These are phyloP conservation scores for Singerocomus inundabilis DNA, from an alignment of 1,284 basidiomycete genomes.

Conservation along the genomic window DNA sequence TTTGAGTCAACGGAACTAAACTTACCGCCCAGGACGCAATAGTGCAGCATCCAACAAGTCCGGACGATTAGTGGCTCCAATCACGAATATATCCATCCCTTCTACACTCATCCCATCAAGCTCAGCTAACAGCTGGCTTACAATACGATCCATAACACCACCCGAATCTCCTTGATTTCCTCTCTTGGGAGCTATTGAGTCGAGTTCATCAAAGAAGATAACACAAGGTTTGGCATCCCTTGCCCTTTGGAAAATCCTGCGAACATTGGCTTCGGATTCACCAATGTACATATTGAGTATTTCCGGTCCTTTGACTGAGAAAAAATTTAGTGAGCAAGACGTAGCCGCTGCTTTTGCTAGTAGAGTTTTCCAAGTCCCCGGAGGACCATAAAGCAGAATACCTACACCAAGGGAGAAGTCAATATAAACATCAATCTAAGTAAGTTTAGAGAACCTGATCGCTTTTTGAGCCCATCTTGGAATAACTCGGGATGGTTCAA, in stretches of 20 bases:
- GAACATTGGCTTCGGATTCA: slow-evolving; percentile 96
- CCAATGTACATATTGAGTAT: slow-evolving; percentile 98
- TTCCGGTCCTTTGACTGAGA: slow-evolving; percentile 97
- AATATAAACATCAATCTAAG: background rate
- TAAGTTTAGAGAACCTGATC: slow-evolving; percentile 63
- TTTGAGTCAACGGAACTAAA: slow-evolving; percentile 1
- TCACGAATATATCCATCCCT: slow-evolving; percentile 83
- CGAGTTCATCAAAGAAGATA: slow-evolving; percentile 98
- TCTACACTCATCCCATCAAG: slow-evolving; percentile 86
- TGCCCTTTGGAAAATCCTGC: slow-evolving; percentile 89
- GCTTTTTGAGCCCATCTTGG: slow-evolving; percentile 89
- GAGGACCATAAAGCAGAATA: slow-evolving; percentile 89
- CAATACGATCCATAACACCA: slow-evolving; percentile 97
- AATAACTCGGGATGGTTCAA: slow-evolving; percentile 95
- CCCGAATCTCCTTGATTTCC: slow-evolving; percentile 95
- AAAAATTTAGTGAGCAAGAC: slow-evolving; percentile 89
- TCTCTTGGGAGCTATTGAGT: slow-evolving; percentile 93
- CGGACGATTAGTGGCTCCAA: slow-evolving; percentile 97
- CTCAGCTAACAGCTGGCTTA: slow-evolving; percentile 93
- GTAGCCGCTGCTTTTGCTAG: slow-evolving; percentile 94
- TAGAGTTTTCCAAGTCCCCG: slow-evolving; percentile 95
- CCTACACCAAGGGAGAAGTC: slow-evolving; percentile 48
- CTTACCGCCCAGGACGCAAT: slow-evolving; percentile 84
- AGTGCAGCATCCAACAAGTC: slow-evolving; percentile 94
- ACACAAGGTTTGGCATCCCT: slow-evolving; percentile 90